Base-by-base conservation (phyloP, 257 asterid genomes). In the Buddleja alternifolia region DNA sequence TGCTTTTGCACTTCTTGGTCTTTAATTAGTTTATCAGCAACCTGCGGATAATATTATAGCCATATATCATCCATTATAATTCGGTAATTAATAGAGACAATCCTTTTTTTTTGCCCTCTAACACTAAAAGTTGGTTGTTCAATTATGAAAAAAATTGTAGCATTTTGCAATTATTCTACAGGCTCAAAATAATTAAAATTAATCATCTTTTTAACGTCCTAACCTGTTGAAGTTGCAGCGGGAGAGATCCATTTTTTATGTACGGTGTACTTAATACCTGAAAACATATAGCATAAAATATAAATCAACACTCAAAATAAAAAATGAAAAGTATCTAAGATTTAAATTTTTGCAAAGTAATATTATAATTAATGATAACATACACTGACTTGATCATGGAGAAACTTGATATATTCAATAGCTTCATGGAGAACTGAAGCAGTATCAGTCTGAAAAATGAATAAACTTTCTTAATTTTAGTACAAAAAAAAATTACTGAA, bases 401-500 rank as follows among this genome's bases (percentile, higher is more conserved):
- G 97, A 51, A 81, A 87, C 74, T 83, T 89, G 87, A 92, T 89
- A 86, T 84, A 89, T 63, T 85, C 95, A 58, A 89, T 84, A 15
- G 97, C 98, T 84, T 92, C 98, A 39, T 92, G 95, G 45, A 92
- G 98, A 67, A 92, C 97, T 24, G 96, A 92, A n/a, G 97, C 98
- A 25, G 97, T 92, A 82, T 92, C 98, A 50, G 98, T 92, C 98
- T 92, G 88, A 42, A 78, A 51, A 32, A 41, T 0, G 5, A 24
- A 25, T 12, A 72, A 19, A 63, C 29, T 17, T 32, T 47, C 29
- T 32, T 52, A 24, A 57, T 12, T n/a, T 17, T 6, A 17, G 8
- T 29, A 29, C 34, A 29, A 29, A 1, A 1, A 12, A 61, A 17
- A 21, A n/a, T 7, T 25, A 21, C 23, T 37, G 17, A 45, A 17